Base-by-base conservation (phyloP, 306 rosid species). In the Amphicarpaea edgeworthii region DNA sequence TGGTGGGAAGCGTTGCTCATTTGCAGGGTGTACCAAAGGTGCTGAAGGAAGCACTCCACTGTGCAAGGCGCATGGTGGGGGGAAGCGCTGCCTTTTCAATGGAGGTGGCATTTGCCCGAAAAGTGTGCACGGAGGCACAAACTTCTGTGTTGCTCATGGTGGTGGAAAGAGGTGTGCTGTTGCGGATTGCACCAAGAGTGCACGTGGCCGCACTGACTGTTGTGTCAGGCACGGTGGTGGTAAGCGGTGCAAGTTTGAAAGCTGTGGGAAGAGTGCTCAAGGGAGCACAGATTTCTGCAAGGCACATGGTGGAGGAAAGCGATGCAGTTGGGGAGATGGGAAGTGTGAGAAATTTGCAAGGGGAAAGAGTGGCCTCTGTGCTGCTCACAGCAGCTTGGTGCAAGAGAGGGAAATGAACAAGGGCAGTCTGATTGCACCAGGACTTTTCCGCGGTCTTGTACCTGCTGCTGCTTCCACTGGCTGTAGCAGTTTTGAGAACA, bases 41-140 rank as follows among this genome's bases (percentile, higher is more conserved):
- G 99, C 99, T n/a, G 98, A 95, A 86, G 99, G 99, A 84, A 92
- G 99, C 86, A 95, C 99, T 8, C 99, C 99, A 23, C 83, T 95
- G 32, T 95, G 99, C 88, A 95, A 95, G 86, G 99, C 97, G 17
- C 99, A 95, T 63, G 99, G 99, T 65, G 99, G 99, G 45, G 99
- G 99, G 14, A 95, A 95, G 78, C 97, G 99, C 62, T 95, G 99
- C 84, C 90, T 92, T 59, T 92, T 87, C 50, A 90, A 90, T 73
- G 97, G 99, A 12, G 98, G 97, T 51, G 97, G 97, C 82, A 90
- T 95, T 76, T 95, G 99, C 85, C 98, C 97, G 3, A 95, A 95
- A 79, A 95, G 99, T 32, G 99, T 95, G 1, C 99, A 95, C 37
- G 99, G 99, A 26, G 99, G 99, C 60, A 95, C 99, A 0, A 90